Conservation (phyloP, 2,329 filamentous ascomycete genomes). For the Hypoxylon sp. region DNA sequence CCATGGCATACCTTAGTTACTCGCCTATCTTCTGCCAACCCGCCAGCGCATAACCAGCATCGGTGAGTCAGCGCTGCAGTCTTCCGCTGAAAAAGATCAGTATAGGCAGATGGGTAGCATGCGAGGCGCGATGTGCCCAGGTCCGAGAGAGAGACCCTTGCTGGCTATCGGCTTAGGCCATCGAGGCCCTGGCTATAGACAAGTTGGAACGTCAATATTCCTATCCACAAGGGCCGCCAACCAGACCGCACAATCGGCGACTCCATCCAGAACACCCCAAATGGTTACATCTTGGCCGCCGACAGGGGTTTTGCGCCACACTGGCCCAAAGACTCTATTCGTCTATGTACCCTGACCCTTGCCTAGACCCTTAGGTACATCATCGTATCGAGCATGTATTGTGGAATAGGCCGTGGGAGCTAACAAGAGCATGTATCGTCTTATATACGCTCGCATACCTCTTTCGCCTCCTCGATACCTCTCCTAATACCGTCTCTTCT, state of each 20-base stretch:
- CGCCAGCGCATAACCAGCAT: neutral
- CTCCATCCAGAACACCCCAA: constrained; percentile 42
- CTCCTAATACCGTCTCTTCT: constrained; percentile 37
- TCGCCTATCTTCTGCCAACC: constrained; percentile 6
- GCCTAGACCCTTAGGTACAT: constrained; percentile 38
- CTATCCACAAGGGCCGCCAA: constrained; percentile 42
- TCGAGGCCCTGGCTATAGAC: constrained; percentile 35
- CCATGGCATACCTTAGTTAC: constrained; percentile 2
- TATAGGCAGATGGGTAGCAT: too few species aligned
- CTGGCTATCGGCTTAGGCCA: constrained; percentile 20
- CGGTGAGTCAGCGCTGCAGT: constrained; percentile 36
- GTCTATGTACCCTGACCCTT: constrained; percentile 37
- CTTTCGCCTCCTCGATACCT: constrained; percentile 37
- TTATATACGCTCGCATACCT: constrained; percentile 42
- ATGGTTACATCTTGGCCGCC: constrained; percentile 43
- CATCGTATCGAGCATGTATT: constrained; percentile 36
- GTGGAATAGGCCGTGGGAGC: constrained; percentile 36
- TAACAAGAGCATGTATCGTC: constrained; percentile 40
- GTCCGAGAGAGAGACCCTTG: too few species aligned
- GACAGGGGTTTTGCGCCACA: constrained; percentile 49
- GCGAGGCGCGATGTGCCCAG: neutral
- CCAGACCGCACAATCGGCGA: constrained; percentile 46
- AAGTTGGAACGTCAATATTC: constrained; percentile 25
- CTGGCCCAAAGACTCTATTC: constrained; percentile 35
- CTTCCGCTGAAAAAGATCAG: constrained; percentile 21